Base-by-base conservation (phyloP, 179 eudicot species). In the Gypsophila paniculata region DNA sequence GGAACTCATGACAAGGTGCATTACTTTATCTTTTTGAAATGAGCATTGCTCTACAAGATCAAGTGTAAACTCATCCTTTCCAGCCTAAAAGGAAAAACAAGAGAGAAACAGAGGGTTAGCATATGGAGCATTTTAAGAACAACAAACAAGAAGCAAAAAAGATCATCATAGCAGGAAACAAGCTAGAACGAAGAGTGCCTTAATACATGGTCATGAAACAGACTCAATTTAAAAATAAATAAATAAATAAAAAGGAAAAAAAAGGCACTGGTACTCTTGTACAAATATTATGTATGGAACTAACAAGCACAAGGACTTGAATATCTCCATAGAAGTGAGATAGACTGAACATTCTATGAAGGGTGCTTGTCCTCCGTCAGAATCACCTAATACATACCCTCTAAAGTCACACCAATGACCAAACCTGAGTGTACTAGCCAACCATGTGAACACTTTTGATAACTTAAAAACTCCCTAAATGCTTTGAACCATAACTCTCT, bases 11-110 rank as follows among this genome's bases (percentile, higher is more conserved):
- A 83, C 88, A 72, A 92, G 90, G 79, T 92, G 98, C 98, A 92
- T 90, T 26, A 90, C 86, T 77, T 85, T 82, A 72, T 92, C 90
- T 84, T 92, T 90, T 64, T 92, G 96, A 69, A 92, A 92, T 62
- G 96, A 92, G 76, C 98, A 92, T 77, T 92, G 98, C 80, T 92
- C 98, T 79, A 92, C 98, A 76, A 92, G 98, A 85, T 92, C 98
- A 22, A 88, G 89, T 13, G 98, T 92, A 65, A 92, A 92, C 76
- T 92, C 98, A 78, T 92, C 98, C 82, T 87, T 92, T 49, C 91
- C 96, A n/a, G 81, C 88, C 98, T 92, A 67, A 49, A 72, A 61
- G 38, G 76, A 65, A 13, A 58, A 58, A 22, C 46, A 65, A 52
- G 13, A 18, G 10, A 19, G 25, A 6, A 6, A 65, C 2, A 68